Base-by-base conservation (phyloP, 2,329 filamentous ascomycete species). In the Ophiognomonia clavigignenti-juglandacearum region DNA sequence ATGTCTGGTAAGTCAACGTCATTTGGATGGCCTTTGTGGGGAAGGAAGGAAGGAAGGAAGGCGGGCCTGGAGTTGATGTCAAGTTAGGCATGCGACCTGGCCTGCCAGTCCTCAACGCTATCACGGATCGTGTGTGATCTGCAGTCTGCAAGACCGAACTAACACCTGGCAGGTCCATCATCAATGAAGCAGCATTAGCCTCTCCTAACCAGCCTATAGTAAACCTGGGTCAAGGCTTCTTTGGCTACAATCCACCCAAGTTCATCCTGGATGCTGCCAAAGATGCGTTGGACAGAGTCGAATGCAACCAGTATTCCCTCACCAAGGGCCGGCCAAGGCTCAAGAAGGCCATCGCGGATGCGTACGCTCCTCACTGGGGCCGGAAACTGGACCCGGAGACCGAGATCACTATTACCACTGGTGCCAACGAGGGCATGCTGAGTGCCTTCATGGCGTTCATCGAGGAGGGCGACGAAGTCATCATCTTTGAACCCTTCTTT, bases 391-490 rank as follows among this genome's bases (percentile, higher is more conserved):
- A 98, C 64, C 88, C 92, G 0, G 88, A 96, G 31, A 96, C 85
- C 2, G 93, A 98, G 64, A 86, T 98, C 51, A 91, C 89, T 19
- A 89, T 98, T 64, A 97, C 93, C 4, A 97, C 92, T 0, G 88
- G 88, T 36, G 88, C 88, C 34, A 95, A 95, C 60, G 88, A 95
- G 69, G 80, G 88, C 59, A 97, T 97, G 89, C 75, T 98, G 55
- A 92, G 88, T 62, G 93, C 91, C 0, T 97, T 98, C 62, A 97
- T 98, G 93, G 93, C 80, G 3, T 98, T 98, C 59, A 83, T 98
- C 49, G 93, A 98, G 67, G 78, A 81, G 1, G 93, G 89, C 11
- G 93, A 98, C 62, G 93, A 98, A 67, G 93, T 96, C 55, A 96
- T 98, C 56, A 80, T 98, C 47, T 96, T 98, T 64, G 93, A 98